phyloP scores from a whole-genome alignment of 169 alveolate species.

The Plasmodium sp. region DNA sequence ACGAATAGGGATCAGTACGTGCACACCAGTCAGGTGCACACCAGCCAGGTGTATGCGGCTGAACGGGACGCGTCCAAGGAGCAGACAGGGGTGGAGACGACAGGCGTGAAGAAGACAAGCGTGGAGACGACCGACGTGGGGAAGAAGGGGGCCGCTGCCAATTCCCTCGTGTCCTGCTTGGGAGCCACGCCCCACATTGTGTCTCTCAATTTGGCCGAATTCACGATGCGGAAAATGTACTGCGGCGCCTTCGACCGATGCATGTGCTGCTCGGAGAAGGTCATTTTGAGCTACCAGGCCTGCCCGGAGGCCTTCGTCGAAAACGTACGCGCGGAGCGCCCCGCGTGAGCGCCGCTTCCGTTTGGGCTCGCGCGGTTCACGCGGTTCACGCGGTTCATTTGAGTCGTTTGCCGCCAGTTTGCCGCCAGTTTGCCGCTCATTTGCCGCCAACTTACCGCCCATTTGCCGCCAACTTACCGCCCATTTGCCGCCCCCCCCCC shows the following conservation, averaged over 20 bases:
- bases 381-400: no score
- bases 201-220: constrained; percentile 77
- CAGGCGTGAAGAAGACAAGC: neutral
- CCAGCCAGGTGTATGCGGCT: neutral
- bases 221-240: constrained; percentile 56
- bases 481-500: neutral
- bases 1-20: constrained; percentile 39
- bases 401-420: no score
- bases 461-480: neutral
- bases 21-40: neutral
- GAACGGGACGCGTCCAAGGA: neutral
- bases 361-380: no score
- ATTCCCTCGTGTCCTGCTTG: constrained; percentile 72
- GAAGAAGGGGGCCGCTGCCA: constrained; percentile 7
- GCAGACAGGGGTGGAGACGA: neutral
- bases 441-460: neutral
- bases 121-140: neutral
- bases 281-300: constrained; percentile 48
- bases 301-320: constrained; percentile 55
- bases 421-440: neutral
- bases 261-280: constrained; percentile 80
- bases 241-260: constrained; percentile 78
- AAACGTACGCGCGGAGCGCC: constrained; percentile 35
- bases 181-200: constrained; percentile 83
- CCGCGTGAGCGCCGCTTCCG: no score